These are phyloP conservation scores for Tulasnella calospora DNA, from an alignment of 768 basidiomycete genomes.

Conservation along the genomic window DNA sequence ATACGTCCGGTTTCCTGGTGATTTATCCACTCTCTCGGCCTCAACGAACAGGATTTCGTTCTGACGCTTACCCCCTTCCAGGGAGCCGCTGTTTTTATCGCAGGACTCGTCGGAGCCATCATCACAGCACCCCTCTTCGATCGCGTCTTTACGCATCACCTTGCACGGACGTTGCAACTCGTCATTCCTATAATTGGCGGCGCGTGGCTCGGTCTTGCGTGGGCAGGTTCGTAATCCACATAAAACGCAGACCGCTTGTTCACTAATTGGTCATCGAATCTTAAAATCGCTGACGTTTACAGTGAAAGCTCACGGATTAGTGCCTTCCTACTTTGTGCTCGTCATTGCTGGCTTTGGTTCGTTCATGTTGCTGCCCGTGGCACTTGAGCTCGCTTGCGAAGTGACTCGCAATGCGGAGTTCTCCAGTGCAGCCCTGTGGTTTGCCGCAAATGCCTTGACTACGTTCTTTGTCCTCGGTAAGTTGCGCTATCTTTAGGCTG, in stretches of 20 bases:
- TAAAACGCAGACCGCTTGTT: slow-evolving; percentile 1
- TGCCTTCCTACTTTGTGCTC: slow-evolving; percentile 60
- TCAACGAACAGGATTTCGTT: not conserved
- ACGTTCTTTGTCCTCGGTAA: slow-evolving; percentile 59
- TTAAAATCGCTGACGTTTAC: slow-evolving; percentile 1
- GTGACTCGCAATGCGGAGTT: slow-evolving; percentile 73
- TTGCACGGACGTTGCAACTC: slow-evolving; percentile 55
- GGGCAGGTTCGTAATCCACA: slow-evolving; percentile 55
- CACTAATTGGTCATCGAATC: not conserved
- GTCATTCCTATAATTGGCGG: slow-evolving; percentile 57
- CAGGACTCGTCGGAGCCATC: slow-evolving; percentile 65
- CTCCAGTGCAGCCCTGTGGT: slow-evolving; percentile 73
- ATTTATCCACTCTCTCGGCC: slow-evolving; percentile 46
- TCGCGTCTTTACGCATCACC: slow-evolving; percentile 70
- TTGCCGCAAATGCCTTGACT: slow-evolving; percentile 51
- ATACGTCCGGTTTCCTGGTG: slow-evolving; percentile 58
- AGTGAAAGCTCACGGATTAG: slow-evolving; percentile 61
- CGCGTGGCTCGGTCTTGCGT: slow-evolving; percentile 66
- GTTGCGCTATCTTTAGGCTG: slow-evolving; percentile 31
- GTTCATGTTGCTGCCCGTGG: slow-evolving; percentile 68
- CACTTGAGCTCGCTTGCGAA: slow-evolving; percentile 73
- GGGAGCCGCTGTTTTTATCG: slow-evolving; percentile 30
- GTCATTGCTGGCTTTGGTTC: slow-evolving; percentile 61
- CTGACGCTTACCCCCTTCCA: not conserved
- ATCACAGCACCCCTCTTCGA: slow-evolving; percentile 72